Percentiles rank a stretch among this genome's conserved stretches.
Conservation (phyloP, 371 early-diverging fungal genomes). For the Lichtheimia hyalospora region DNA sequence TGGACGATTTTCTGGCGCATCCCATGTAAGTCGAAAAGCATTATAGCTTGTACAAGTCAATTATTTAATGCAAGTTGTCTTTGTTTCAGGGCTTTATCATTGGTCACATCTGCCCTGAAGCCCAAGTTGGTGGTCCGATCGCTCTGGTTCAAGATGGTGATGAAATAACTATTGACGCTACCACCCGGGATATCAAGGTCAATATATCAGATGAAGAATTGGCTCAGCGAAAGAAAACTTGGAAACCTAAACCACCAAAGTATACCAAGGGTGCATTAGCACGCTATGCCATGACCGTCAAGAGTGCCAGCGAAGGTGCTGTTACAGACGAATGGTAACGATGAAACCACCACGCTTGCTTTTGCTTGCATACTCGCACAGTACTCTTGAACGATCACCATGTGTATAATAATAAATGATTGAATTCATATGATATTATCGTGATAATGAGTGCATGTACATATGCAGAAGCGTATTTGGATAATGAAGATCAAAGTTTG, state of each 20-base stretch:
- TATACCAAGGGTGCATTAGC: slow-evolving; percentile 82
- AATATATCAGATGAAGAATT: slow-evolving; percentile 77
- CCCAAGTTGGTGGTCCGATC: slow-evolving; percentile 94
- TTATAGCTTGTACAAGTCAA: neutral
- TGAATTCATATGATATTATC: too few species aligned
- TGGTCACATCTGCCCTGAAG: slow-evolving; percentile 96
- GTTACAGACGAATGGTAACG: slow-evolving; percentile 66
- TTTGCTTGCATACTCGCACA: too few species aligned
- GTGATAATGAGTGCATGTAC: too few species aligned
- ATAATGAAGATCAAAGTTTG: too few species aligned
- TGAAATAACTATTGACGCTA: slow-evolving; percentile 83
- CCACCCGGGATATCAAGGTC: slow-evolving; percentile 63
- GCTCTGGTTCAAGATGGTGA: slow-evolving; percentile 89
- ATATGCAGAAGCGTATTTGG: too few species aligned
- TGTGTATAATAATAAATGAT: too few species aligned
- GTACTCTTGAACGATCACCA: too few species aligned
- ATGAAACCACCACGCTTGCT: neutral
- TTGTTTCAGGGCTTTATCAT: slow-evolving; percentile 85
- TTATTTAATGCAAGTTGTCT: neutral
- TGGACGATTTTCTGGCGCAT: slow-evolving; percentile 96
- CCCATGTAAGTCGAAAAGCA: slow-evolving; percentile 63
- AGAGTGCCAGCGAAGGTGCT: slow-evolving; percentile 78
- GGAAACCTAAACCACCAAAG: slow-evolving; percentile 82
- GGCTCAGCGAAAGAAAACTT: slow-evolving; percentile 59
- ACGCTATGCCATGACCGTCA: slow-evolving; percentile 86